These are phyloP conservation scores for Solanum tarijense DNA, from an alignment of 257 asterid genomes.

Conservation along the genomic window DNA sequence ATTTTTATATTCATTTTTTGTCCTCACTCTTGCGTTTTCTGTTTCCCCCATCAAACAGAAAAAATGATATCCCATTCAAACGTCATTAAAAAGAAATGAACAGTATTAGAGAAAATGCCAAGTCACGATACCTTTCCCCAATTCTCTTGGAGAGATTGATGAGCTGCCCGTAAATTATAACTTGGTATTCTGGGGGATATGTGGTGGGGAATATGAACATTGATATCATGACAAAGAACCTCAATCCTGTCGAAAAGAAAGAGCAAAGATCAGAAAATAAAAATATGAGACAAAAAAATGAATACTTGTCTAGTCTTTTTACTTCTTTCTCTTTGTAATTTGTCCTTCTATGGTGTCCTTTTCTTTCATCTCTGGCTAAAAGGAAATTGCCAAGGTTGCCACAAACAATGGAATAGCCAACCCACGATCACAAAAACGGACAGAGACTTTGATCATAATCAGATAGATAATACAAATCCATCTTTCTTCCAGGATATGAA, in stretches of 20 bases:
- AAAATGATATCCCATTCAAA: not conserved
- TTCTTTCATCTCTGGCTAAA: not conserved
- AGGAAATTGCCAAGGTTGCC: not conserved
- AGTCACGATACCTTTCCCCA: conserved; percentile 75
- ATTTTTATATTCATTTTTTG: not conserved
- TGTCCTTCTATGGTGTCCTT: not conserved
- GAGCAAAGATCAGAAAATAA: not conserved
- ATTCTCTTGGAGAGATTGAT: conserved; percentile 71
- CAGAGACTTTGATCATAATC: not conserved
- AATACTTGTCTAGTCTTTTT: not conserved
- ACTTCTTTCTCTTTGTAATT: not conserved
- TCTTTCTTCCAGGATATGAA: not conserved
- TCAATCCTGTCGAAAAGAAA: conserved; percentile 63
- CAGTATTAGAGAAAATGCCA: not conserved
- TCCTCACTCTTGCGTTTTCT: not conserved
- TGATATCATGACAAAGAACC: conserved; percentile 83
- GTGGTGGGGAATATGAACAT: conserved; percentile 95
- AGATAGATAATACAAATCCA: not conserved
- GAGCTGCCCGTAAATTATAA: conserved; percentile 80
- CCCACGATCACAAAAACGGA: not conserved
- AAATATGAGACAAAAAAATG: not conserved
- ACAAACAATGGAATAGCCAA: not conserved
- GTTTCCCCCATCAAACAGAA: not conserved
- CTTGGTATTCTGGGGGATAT: conserved; percentile 89
- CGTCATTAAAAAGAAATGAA: not conserved